Evolutionary conservation across 2,329 filamentous ascomycete species (phyloP), one percentile per base, ranked within the genome.

Genomic region (Pezicula radicicola): DNA sequence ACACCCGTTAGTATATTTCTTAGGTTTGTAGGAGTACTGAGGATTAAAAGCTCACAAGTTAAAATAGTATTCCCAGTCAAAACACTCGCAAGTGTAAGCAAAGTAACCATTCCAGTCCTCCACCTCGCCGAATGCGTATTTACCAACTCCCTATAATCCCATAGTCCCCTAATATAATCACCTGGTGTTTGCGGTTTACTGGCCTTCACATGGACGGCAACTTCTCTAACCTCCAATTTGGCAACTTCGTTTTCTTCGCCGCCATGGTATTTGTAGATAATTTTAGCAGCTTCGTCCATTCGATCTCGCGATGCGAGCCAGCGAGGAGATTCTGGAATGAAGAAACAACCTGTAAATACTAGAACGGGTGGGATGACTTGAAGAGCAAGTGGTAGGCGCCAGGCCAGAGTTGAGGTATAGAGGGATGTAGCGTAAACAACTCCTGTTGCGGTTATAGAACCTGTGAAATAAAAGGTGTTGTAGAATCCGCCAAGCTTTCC

Each of bases 121-220:
- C 79, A 79, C 12, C 72, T 70, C 30, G 72, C 70, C 43, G 72
- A 72, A 27, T 68, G 69, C 4, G 70, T 75, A 61, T 77, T 75
- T 63, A 73, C 69, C 10, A 82, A 67, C 53, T 78, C 77, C 16
- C 75, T 68, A 67, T 78, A 83, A 64, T 84, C 75, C 77, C 79
- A 83, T 72, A 76, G 81, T 1, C 75, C 70, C 57, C 83, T 82
- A 55, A 81, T 78, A 16, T 75, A 68, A 16, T 69, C 70, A 6
- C 51, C 46, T 6, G 51, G 41, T 7, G 40, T 56, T 41, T 56
- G 51, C 13, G 51, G 48, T 25, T 54, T 54, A 9, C 71, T 74
- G 10, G 72, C 62, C 51, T 67, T 69, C 45, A 76, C 72, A 51
- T 78, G 72, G 60, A 80, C 75, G 18, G 77, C 67, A 64, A 80